Evolutionary conservation across 108 stramenopile species (phyloP), one percentile per base, ranked within the genome.

Genomic region (Discostella pseudostelligera): DNA sequence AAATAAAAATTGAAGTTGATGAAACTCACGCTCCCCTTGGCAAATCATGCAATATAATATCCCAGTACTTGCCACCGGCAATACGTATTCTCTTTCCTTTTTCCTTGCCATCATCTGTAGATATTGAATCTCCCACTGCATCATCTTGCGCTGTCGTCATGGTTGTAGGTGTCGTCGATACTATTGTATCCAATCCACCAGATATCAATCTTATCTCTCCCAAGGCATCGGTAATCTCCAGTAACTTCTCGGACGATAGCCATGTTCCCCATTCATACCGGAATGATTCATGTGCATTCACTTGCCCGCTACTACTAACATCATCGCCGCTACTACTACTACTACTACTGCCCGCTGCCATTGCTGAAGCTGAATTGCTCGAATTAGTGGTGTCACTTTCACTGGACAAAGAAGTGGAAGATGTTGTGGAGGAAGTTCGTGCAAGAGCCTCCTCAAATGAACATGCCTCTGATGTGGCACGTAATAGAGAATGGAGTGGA

Each of bases 181-280:
- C 16, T 24, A 6, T 25, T n/a, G 17, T 26, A 76, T 84, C 87
- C 48, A 75, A 85, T 11, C 78, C 74, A 44, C 79, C 83, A 22
- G 17, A 45, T 0, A 53, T 37, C 20, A 83, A 35, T 40, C 77
- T 59, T 3, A 91, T 57, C 29, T 82, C 76, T 47, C 83, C 82
- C 39, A 86, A 35, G 17, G 53, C 49, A 12, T 80, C 81, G 84
- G 85, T 81, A 10, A 92, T 57, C 0, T 59, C 53, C 20, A 68
- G 69, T 16, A 88, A 32, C 17, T 56, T 40, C 3, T 78, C 78
- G 19, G 74, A 73, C 55, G 70, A 60, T 42, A 80, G 76, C 90
- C 90, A 92, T 9, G 85, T 86, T 8, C 85, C 85, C 85, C 85
- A 86, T 62, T 83, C 85, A 36, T 70, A 86, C 0, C 85, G 85